Base-by-base conservation (phyloP, 768 basidiomycete genomes). In the Boletus subcaerulescens region DNA sequence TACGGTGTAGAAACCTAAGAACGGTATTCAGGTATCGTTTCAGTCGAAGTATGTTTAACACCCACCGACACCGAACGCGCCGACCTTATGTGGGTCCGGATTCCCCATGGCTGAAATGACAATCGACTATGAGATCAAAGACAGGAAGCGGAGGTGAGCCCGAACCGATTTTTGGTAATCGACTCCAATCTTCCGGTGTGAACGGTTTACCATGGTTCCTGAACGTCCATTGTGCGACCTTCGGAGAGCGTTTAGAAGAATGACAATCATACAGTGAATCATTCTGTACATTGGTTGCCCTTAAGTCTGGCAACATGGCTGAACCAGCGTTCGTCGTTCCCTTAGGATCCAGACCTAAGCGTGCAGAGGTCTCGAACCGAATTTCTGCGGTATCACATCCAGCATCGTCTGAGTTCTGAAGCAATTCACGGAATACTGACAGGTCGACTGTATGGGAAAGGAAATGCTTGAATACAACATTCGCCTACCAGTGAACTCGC, bases 1-100 rank as follows among this genome's bases (percentile, higher is more conserved):
- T 18, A 90, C 62, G 58, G 84, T 86, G 65, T 89, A 89, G 68
- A 89, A 87, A 5, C 84, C 83, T 83, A 13, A 24, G 6, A 14
- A 14, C 9, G 9, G 14, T 6, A 12, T 26, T 45, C 26, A 29
- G 31, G 6, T 2, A 24, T 26, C 17, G 26, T 26, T 8, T 2
- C n/a, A 2, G 22, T n/a, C n/a, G 7, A 10, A 26, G 6, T 8
- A 5, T 7, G 8, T n/a, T 22, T 17, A 2, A 42, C 36, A 52
- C 52, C 9, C 3, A 53, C 52, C 52, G 6, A 53, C 52, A 8
- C 52, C 52, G n/a, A 52, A 52, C 10, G 45, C 38, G 1, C 52
- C 52, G 3, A 46, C 38, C 36, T 39, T 52, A 26, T 17, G 14
- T 3, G 24, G 36, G 14, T 46, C 31, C 17, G 52, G 44, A 26